phyloP scores from a whole-genome alignment of 768 basidiomycete genomes.

The Tricholoma furcatifolium region DNA sequence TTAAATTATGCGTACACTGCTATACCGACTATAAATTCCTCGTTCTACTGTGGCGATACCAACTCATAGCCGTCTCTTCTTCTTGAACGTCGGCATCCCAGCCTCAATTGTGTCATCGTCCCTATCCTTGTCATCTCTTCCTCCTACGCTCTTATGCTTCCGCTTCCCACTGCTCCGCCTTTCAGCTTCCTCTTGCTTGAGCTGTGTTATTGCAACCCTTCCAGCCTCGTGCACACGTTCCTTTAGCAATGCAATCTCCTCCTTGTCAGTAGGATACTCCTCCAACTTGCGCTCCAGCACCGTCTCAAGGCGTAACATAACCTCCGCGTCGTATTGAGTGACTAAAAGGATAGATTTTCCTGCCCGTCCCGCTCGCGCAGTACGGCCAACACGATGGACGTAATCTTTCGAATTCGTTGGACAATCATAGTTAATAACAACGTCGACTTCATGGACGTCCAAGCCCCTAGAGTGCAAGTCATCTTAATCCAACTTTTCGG shows the following conservation, averaged over 20 bases:
- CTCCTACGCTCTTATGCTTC: slow-evolving; percentile 41
- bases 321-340: slow-evolving; percentile 95
- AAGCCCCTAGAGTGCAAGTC: slow-evolving; percentile 57
- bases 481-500: neutral
- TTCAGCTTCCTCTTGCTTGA: slow-evolving; percentile 38
- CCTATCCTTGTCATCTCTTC: slow-evolving; percentile 69
- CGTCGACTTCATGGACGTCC: slow-evolving; percentile 91
- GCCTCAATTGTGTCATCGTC: slow-evolving; percentile 91
- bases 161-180: slow-evolving; percentile 38
- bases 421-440: slow-evolving; percentile 96
- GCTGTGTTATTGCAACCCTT: slow-evolving; percentile 68
- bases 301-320: slow-evolving; percentile 88
- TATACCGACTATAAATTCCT: no score
- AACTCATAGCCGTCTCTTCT: slow-evolving; percentile 22
- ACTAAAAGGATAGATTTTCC: slow-evolving; percentile 95
- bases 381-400: slow-evolving; percentile 94
- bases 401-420: slow-evolving; percentile 98
- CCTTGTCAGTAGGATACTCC: slow-evolving; percentile 77
- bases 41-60: no score
- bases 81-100: slow-evolving; percentile 68
- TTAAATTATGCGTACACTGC: no score
- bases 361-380: slow-evolving; percentile 90
- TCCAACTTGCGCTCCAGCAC: slow-evolving; percentile 93
- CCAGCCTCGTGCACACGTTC: slow-evolving; percentile 89
- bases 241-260: slow-evolving; percentile 80